Percentiles rank a stretch among this genome's conserved stretches.
These are phyloP conservation scores for Xeromyces bisporus DNA, from an alignment of 495 filamentous ascomycete species.

Conservation along the genomic window DNA sequence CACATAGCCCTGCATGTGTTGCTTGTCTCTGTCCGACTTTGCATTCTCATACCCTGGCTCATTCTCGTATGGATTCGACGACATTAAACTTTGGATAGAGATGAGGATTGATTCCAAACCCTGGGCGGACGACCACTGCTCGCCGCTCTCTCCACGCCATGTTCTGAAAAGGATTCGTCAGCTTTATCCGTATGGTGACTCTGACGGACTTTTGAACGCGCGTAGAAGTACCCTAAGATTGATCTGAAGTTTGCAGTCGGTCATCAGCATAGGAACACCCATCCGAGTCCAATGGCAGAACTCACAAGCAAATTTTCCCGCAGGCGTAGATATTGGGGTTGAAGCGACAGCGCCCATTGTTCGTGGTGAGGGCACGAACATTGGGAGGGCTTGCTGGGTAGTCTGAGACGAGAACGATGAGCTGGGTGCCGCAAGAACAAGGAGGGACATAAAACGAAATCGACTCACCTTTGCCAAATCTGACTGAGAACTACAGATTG, in stretches of 20 bases:
- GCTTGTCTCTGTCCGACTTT: conserved; percentile 47
- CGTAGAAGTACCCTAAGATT: conserved; percentile 63
- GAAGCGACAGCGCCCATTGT: conserved; percentile 71
- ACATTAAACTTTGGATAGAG: conserved; percentile 94
- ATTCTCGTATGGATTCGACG: conserved; percentile 84
- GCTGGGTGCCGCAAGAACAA: no score
- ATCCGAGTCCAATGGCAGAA: background rate
- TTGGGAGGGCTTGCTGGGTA: conserved; percentile 72
- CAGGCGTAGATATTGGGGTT: conserved; percentile 91
- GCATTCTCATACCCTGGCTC: conserved; percentile 83
- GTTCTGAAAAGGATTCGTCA: conserved; percentile 43
- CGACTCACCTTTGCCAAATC: conserved; percentile 9
- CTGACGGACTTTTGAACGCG: no score
- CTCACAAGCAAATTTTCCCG: conserved; percentile 83
- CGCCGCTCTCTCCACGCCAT: conserved; percentile 76
- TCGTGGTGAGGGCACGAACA: conserved; percentile 69
- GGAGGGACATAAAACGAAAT: no score
- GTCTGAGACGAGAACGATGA: no score
- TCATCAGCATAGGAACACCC: background rate
- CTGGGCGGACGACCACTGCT: conserved; percentile 93
- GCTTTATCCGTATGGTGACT: background rate
- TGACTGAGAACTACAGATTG: conserved; percentile 11
- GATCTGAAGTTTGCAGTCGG: conserved; percentile 35
- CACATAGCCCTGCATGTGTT: conserved; percentile 62
- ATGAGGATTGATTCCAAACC: conserved; percentile 87